Percentiles rank a stretch among this genome's conserved stretches.
These are phyloP conservation scores for Penicillium goetzii DNA, from an alignment of 495 filamentous ascomycete genomes.

Conservation along the genomic window DNA sequence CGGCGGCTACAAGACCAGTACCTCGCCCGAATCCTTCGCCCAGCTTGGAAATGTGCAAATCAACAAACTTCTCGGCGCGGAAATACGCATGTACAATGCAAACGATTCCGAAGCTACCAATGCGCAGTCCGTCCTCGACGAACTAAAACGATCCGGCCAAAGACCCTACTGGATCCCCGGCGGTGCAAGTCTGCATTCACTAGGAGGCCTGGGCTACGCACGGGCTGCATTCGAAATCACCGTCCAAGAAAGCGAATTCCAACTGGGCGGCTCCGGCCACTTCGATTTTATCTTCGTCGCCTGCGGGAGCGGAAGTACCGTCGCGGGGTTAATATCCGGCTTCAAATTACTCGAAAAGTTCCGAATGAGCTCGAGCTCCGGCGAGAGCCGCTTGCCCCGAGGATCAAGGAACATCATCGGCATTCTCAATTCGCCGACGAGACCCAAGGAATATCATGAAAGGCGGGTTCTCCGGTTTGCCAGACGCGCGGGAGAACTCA, in stretches of 20 bases:
- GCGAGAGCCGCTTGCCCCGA: not conserved
- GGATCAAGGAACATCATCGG: constrained; percentile 30
- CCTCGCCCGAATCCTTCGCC: constrained; percentile 25
- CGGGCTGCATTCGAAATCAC: constrained; percentile 44
- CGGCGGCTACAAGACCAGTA: constrained; percentile 26
- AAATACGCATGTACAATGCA: constrained; percentile 40
- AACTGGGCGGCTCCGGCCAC: constrained; percentile 24
- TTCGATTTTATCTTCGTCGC: constrained; percentile 48
- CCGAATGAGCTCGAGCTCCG: not conserved
- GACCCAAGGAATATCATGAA: constrained; percentile 34
- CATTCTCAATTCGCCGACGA: constrained; percentile 42
- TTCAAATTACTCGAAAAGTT: constrained; percentile 41
- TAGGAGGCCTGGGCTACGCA: constrained; percentile 46
- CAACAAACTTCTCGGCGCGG: constrained; percentile 40
- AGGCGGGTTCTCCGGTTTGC: constrained; percentile 41
- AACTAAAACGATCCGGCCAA: constrained; percentile 21
- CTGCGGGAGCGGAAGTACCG: constrained; percentile 45
- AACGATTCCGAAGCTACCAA: constrained; percentile 19
- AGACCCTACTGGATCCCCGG: constrained; percentile 45
- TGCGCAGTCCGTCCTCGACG: constrained; percentile 28
- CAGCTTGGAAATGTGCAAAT: constrained; percentile 39
- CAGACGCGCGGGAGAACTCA: constrained; percentile 29
- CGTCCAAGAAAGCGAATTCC: constrained; percentile 34
- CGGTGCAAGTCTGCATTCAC: constrained; percentile 45
- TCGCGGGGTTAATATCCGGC: constrained; percentile 44